Evolutionary conservation across 495 filamentous ascomycete genomes (phyloP), one percentile per base, ranked within the genome.

Genomic region (Chaetomium cochliodes): DNA sequence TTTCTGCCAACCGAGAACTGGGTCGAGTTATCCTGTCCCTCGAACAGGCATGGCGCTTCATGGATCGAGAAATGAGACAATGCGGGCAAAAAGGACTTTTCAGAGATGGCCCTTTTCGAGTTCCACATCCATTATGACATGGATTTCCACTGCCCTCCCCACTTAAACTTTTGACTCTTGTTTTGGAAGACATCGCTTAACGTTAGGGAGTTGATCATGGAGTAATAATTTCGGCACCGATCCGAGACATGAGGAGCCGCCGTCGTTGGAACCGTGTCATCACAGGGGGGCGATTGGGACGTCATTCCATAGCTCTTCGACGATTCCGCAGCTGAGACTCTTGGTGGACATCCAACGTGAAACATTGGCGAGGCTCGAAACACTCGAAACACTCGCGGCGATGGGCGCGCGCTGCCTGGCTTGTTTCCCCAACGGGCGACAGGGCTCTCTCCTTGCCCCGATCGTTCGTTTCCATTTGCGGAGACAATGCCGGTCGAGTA

Each of bases 321-420:
- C 30, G 47, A 42, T 42, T 49, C 50, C 20, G 30, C 52, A 41
- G n/a, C 30, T 33, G 41, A 51, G 6, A 3, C 44, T n/a, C 57
- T 18, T 28, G 8, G 18, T 30, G 6, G 25, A n/a, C 7, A 6
- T 58, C 28, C 26, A 25, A 28, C 42, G 47, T 51, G 58, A 53
- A 57, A 63, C 54, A 62, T 58, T 59, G 33, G 23, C 49, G 37
- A 44, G 18, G 55, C 47, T 53, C 33, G 22, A 50, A 44, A 56
- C 60, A 47, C 41, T 60, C 53, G 49, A 63, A 67, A 58, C 60
- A 22, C 26, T 62, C 25, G 62, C 58, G 66, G 55, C 44, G 62
- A 57, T 59, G 57, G 62, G 57, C 62, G 53, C 33, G 50, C 26
- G 44, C 60, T 26, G 47, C 23, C 46, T 49, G 44, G 44, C 23